phyloP scores from a whole-genome alignment of 345 rosid species.

The Eucalyptus melliodora region DNA sequence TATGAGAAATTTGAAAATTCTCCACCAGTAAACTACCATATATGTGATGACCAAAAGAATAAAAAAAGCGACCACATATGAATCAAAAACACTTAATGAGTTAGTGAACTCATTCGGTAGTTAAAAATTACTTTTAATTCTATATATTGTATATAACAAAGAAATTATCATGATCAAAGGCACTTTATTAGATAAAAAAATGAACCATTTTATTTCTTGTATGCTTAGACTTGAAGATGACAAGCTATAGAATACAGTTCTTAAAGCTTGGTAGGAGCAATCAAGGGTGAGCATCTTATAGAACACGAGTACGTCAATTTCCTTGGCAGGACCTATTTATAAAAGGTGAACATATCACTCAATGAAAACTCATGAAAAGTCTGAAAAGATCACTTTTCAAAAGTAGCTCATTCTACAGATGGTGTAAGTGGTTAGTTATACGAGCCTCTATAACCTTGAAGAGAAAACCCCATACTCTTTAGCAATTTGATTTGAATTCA shows the following conservation, averaged over 20 bases:
- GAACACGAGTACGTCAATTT: not conserved
- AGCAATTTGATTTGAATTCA: not conserved
- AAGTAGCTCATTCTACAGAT: not conserved
- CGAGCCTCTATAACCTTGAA: not conserved
- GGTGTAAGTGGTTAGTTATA: not conserved
- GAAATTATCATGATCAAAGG: not conserved
- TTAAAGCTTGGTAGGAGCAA: not conserved
- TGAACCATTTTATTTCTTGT: not conserved
- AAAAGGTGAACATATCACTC: not conserved
- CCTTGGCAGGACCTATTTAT: not conserved
- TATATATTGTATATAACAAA: not conserved
- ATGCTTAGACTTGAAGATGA: not conserved
- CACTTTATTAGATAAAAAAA: not conserved
- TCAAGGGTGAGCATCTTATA: not conserved
- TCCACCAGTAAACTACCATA: not conserved
- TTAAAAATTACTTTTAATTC: not conserved
- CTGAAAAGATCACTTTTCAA: not conserved
- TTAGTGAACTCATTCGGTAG: not conserved
- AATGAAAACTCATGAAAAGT: not conserved
- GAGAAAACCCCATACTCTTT: not conserved
- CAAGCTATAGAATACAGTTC: not conserved
- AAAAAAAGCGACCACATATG: not conserved
- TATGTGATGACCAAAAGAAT: not conserved
- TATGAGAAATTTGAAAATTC: not conserved
- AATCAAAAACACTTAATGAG: not conserved